A percentile compares a stretch with the other conserved stretches of the same genome.
These are phyloP conservation scores for Trichoderma polysporum DNA, from an alignment of 2,329 filamentous ascomycete genomes.

Conservation along the genomic window DNA sequence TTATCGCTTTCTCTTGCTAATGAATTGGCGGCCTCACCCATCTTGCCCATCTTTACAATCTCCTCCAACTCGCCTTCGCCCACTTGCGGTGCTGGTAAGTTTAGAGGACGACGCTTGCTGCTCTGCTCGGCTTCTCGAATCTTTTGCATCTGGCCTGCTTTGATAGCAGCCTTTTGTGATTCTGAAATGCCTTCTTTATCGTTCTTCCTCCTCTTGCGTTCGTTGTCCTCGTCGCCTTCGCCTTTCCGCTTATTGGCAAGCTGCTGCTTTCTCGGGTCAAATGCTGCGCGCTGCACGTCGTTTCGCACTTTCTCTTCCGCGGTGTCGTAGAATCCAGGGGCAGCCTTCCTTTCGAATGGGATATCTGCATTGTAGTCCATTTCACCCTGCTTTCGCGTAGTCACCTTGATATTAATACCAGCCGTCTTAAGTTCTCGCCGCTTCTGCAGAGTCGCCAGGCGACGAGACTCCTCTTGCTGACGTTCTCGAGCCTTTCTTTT, in stretches of 20 bases:
- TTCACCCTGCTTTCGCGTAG: conserved; percentile 86
- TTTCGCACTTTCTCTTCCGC: conserved; percentile 77
- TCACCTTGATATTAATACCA: conserved; percentile 96
- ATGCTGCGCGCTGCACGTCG: conserved; percentile 78
- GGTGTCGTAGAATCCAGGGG: conserved; percentile 90
- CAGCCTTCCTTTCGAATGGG: conserved; percentile 90
- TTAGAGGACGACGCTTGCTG: conserved; percentile 83
- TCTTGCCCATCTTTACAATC: conserved; percentile 98
- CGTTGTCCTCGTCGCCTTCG: conserved; percentile 79
- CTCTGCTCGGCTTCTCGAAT: conserved; percentile 95
- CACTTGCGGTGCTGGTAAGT: conserved; percentile 85
- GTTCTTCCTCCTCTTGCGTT: conserved; percentile 84
- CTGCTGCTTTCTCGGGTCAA: conserved; percentile 91
- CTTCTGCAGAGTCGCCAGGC: conserved; percentile 89
- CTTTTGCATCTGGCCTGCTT: conserved; percentile 91
- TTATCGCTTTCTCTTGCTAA: conserved; percentile 78
- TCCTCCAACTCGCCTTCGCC: conserved; percentile 91
- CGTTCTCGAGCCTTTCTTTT: conserved; percentile 96
- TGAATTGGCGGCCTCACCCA: conserved; percentile 79
- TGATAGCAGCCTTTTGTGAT: conserved; percentile 81
- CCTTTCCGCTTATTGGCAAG: conserved; percentile 83
- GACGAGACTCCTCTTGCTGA: conserved; percentile 89
- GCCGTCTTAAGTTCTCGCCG: conserved; percentile 94
- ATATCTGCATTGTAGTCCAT: conserved; percentile 99
- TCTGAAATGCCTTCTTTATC: conserved; percentile 79